Conservation (phyloP, 2,329 filamentous ascomycete species). For the Rasamsonia emersonii region DNA sequence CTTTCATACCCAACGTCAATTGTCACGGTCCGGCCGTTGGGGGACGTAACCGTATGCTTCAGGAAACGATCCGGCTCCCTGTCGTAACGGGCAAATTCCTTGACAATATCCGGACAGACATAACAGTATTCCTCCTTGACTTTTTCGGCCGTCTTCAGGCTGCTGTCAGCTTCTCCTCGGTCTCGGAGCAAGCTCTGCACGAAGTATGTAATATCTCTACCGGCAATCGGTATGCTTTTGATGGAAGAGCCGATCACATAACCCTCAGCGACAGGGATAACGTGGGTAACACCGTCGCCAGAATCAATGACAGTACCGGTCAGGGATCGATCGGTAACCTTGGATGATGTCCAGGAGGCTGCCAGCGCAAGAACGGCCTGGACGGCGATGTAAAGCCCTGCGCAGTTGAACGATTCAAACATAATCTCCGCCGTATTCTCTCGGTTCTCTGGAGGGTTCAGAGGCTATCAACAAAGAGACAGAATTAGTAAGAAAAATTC, state of each 20-base stretch:
- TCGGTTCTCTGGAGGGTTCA: conserved; percentile 97
- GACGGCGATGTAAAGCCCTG: conserved; percentile 96
- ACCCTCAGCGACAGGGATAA: conserved; percentile 95
- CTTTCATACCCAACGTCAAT: conserved; percentile 97
- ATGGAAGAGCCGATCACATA: conserved; percentile 99
- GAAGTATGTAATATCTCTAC: conserved; percentile 97
- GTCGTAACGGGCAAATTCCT: conserved; percentile 93
- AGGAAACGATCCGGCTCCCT: conserved; percentile 83
- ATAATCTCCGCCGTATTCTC: conserved; percentile 99
- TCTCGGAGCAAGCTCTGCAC: conserved; percentile 94
- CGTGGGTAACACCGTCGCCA: conserved; percentile 96
- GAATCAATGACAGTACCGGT: conserved; percentile 98
- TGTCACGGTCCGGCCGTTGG: conserved; percentile 72
- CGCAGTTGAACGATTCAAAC: conserved; percentile 99
- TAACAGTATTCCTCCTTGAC: conserved; percentile 99
- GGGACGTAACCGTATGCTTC: conserved; percentile 78
- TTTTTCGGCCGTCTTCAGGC: conserved; percentile 91
- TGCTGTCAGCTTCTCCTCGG: conserved; percentile 92
- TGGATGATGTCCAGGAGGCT: conserved; percentile 96
- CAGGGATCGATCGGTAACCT: conserved; percentile 89
- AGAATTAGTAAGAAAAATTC: conserved; percentile 1
- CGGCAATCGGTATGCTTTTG: conserved; percentile 97
- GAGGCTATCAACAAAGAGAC: conserved; percentile 49
- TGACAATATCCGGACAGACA: conserved; percentile 96
- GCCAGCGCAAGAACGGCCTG: conserved; percentile 94